phyloP scores from a whole-genome alignment of 2,329 filamentous ascomycete species.

The Colletotrichum abscissum region DNA sequence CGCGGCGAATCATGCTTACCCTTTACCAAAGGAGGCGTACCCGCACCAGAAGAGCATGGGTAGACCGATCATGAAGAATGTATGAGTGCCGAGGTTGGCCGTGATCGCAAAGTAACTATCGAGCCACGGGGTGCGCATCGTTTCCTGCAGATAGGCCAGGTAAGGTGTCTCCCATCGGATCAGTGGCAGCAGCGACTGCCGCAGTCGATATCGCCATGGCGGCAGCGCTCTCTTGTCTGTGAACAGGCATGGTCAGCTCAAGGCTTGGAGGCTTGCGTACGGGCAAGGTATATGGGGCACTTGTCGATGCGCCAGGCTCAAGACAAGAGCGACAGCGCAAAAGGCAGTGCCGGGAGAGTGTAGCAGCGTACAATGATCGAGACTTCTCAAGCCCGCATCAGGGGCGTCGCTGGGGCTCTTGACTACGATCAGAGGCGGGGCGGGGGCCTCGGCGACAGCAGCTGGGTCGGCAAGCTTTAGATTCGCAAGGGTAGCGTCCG shows the following conservation, averaged over 20 bases:
- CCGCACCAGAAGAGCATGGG: slow-evolving; percentile 98
- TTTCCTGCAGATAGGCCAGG: slow-evolving; percentile 86
- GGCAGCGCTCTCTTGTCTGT: slow-evolving; percentile 86
- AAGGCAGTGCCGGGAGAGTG: slow-evolving; percentile 7
- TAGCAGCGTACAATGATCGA: slow-evolving; percentile 77
- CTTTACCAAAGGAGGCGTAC: slow-evolving; percentile 84
- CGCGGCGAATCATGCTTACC: slow-evolving; percentile 67
- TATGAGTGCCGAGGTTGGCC: slow-evolving; percentile 96
- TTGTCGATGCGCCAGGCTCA: slow-evolving; percentile 15
- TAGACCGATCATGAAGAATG: slow-evolving; percentile 96
- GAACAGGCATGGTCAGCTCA: slow-evolving; percentile 18
- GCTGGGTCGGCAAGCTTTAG: background rate
- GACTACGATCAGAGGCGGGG: slow-evolving; percentile 28
- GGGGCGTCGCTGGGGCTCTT: slow-evolving; percentile 29
- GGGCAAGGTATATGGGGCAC: slow-evolving; percentile 4
- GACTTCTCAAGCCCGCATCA: slow-evolving; percentile 83
- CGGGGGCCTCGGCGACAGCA: slow-evolving; percentile 12
- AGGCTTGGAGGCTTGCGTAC: slow-evolving; percentile 8
- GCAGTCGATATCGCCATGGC: slow-evolving; percentile 86
- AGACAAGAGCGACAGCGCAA: background rate
- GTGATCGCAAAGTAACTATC: slow-evolving; percentile 98
- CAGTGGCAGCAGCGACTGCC: slow-evolving; percentile 84
- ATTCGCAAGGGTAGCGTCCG: slow-evolving; percentile 17
- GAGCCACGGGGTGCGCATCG: slow-evolving; percentile 82
- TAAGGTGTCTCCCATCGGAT: slow-evolving; percentile 96